phyloP scores from a whole-genome alignment of 148 eudicot genomes.

The Polygonum maritimum region DNA sequence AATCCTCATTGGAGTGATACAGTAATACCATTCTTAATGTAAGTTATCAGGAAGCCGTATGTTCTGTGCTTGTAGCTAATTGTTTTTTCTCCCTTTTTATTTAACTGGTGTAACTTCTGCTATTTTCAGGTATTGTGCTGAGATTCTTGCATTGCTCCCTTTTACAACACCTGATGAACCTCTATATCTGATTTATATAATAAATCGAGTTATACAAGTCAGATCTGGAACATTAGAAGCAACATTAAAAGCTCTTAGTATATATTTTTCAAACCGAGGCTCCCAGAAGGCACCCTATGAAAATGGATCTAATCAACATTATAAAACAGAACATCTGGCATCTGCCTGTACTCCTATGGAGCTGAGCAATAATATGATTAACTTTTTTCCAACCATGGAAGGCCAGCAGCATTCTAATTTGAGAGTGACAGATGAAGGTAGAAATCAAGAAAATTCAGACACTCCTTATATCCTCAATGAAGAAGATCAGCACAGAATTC shows the following conservation, averaged over 20 bases:
- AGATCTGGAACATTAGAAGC: constrained; percentile 86
- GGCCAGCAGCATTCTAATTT: constrained; percentile 22
- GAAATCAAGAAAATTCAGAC: constrained; percentile 19
- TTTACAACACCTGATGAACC: constrained; percentile 90
- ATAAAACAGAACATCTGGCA: constrained; percentile 19
- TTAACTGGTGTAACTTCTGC: constrained; percentile 14
- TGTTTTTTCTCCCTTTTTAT: background rate
- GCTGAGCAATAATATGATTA: background rate
- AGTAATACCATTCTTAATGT: constrained; percentile 73
- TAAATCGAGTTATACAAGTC: constrained; percentile 93
- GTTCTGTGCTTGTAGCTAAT: background rate
- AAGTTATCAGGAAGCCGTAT: constrained; percentile 18
- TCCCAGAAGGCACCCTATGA: constrained; percentile 24
- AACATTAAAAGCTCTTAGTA: constrained; percentile 54
- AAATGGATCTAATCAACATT: constrained; percentile 35
- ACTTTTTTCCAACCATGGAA: background rate
- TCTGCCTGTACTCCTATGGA: constrained; percentile 15
- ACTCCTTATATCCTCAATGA: constrained; percentile 25
- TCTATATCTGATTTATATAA: constrained; percentile 70
- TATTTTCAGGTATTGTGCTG: constrained; percentile 75
- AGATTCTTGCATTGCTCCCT: constrained; percentile 87
- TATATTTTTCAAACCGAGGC: constrained; percentile 44
- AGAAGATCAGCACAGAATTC: constrained; percentile 55
- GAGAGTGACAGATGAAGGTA: constrained; percentile 21
- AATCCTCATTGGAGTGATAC: constrained; percentile 53